Evolutionary conservation across 129 eudicot genomes (phyloP).

Genomic region (Apium graveolens): DNA sequence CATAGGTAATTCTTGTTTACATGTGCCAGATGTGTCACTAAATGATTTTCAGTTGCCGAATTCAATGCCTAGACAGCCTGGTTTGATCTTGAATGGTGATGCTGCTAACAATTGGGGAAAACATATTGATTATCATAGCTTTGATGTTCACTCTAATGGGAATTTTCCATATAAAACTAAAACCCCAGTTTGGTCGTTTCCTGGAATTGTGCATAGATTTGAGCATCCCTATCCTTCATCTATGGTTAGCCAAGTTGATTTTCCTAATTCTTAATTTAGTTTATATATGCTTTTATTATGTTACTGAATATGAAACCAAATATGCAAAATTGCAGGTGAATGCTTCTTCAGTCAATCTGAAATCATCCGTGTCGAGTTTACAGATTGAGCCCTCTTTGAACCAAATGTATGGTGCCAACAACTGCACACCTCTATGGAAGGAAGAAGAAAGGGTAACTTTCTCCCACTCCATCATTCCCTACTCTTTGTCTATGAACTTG

Average conservation of each 20-base stretch:
- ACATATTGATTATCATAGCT: too few relatives aligned
- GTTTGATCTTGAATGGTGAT: too few relatives aligned
- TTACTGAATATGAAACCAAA: neutral
- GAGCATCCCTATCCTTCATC: conserved; percentile 39
- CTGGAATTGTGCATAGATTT: conserved; percentile 29
- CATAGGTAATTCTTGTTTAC: conserved; percentile 35
- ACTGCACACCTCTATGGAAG: conserved; percentile 26
- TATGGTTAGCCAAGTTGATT: conserved; percentile 37
- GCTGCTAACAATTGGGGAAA: too few relatives aligned
- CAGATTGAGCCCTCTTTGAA: conserved; percentile 86
- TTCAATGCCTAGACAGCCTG: too few relatives aligned
- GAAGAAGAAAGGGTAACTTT: conserved; percentile 55
- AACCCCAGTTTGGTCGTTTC: conserved; percentile 16
- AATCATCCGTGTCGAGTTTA: conserved; percentile 30
- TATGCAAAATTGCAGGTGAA: conserved; percentile 41
- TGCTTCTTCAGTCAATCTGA: conserved; percentile 42
- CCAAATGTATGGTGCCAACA: conserved; percentile 51
- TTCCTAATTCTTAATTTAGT: neutral
- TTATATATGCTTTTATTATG: neutral
- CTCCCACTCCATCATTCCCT: neutral
- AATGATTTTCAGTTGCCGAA: too few relatives aligned
- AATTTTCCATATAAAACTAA: conserved; percentile 35
- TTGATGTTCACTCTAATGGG: too few relatives aligned
- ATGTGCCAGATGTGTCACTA: conserved; percentile 1
- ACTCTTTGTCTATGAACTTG: neutral